Evolutionary conservation across 495 filamentous ascomycete species (phyloP).

Genomic region (Penicillium cosmopolitanum): DNA sequence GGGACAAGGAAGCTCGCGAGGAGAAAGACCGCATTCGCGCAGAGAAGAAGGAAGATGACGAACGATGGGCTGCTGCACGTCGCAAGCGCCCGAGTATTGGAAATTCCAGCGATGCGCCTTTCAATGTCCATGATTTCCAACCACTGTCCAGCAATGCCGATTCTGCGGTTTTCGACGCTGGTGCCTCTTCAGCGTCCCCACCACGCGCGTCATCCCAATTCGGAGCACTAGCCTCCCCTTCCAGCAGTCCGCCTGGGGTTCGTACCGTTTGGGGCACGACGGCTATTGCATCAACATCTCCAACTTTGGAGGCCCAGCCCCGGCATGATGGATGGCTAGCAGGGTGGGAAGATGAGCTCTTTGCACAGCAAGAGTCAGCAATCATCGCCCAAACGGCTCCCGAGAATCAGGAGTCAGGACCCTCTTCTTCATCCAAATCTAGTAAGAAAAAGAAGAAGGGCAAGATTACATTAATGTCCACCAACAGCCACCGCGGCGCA

Average conservation of each 20-base stretch:
- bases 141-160: slow-evolving; percentile 57
- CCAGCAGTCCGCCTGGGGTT: slow-evolving; percentile 71
- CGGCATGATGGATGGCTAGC: slow-evolving; percentile 80
- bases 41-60: slow-evolving; percentile 77
- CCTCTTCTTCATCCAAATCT: slow-evolving; percentile 25
- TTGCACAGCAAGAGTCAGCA: slow-evolving; percentile 52
- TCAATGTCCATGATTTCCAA: slow-evolving; percentile 65
- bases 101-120: slow-evolving; percentile 40
- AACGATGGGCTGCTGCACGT: slow-evolving; percentile 58
- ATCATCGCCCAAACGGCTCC: slow-evolving; percentile 39
- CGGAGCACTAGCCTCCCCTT: slow-evolving; percentile 69
- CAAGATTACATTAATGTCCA: slow-evolving; percentile 94
- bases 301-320: slow-evolving; percentile 39
- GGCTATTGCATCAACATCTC: slow-evolving; percentile 57
- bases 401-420: slow-evolving; percentile 32
- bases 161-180: slow-evolving; percentile 45
- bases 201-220: slow-evolving; percentile 60
- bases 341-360: slow-evolving; percentile 71
- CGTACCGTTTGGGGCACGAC: slow-evolving; percentile 91
- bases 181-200: slow-evolving; percentile 59
- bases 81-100: slow-evolving; percentile 48
- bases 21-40: slow-evolving; percentile 89
- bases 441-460: slow-evolving; percentile 82
- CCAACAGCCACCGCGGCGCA: slow-evolving; percentile 70
- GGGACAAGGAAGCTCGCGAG: slow-evolving; percentile 85